Evolutionary conservation across 2,329 filamentous ascomycete genomes (phyloP), one percentile per base, ranked within the genome.

Genomic region (Aspergillus sp.): DNA sequence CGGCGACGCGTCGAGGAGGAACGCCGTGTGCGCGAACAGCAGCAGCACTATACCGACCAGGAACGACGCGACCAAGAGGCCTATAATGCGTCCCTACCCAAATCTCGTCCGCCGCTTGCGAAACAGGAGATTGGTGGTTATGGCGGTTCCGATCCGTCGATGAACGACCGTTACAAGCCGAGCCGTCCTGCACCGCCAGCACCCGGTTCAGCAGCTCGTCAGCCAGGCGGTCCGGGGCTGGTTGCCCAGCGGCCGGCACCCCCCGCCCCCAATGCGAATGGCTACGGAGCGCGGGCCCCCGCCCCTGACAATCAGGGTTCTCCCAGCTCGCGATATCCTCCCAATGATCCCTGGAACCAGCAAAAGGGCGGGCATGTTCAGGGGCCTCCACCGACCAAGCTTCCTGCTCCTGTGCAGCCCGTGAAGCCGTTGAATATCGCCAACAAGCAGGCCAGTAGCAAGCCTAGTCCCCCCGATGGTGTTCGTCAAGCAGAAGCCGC

Each of bases 401-500:
- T 65, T 67, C 76, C 63, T 72, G 81, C 65, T 70, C 79, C 62
- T 55, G 67, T 69, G 66, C 77, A 73, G 51, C 62, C 72, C 41
- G 83, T 89, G 47, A 90, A 90, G 68, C 86, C 86, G 32, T 76
- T 91, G 46, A 90, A 91, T 60, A 84, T 91, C 49, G 81, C 80
- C 7, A 75, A 79, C 48, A 89, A 89, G 70, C 78, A 80, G 51
- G 53, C 62, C 9, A 58, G 51, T 59, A 73, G 61, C 52, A 63
- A 77, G 72, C 57, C 72, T 55, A 57, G 49, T 35, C 58, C 63
- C 41, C 54, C 71, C 48, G 87, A 93, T 61, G 78, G 84, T 29
- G 81, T 94, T 56, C 94, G 93, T 72, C 87, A 90, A 59, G 90
- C 91, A 3, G 90, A 97, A 67, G 85, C 85, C 45, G 89, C 89